A percentile compares a stretch with the other conserved stretches of the same genome.
phyloP scores from a whole-genome alignment of 2,329 filamentous ascomycete genomes.

The Cladosporium sp. region DNA sequence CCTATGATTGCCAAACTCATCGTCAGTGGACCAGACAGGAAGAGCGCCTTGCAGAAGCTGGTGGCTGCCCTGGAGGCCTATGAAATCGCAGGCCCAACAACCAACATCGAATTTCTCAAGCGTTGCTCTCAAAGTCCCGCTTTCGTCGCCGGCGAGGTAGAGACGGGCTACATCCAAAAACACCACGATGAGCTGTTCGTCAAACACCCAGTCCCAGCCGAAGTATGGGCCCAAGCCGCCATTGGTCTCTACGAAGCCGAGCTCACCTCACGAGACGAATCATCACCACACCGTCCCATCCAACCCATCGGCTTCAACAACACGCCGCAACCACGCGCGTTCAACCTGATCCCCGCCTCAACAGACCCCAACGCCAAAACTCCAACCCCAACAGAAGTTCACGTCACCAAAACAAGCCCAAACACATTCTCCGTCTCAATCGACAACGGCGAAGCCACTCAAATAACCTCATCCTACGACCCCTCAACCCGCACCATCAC shows the following conservation, averaged over 20 bases:
- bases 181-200: slow-evolving; percentile 75
- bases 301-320: slow-evolving; percentile 55
- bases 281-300: slow-evolving; percentile 24
- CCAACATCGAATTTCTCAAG: slow-evolving; percentile 96
- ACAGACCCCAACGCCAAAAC: slow-evolving; percentile 40
- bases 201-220: slow-evolving; percentile 55
- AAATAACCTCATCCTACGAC: slow-evolving; percentile 45
- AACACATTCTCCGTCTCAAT: slow-evolving; percentile 49
- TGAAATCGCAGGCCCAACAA: slow-evolving; percentile 86
- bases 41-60: slow-evolving; percentile 78
- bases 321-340: slow-evolving; percentile 54
- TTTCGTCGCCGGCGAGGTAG: slow-evolving; percentile 82
- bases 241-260: slow-evolving; percentile 55
- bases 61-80: slow-evolving; percentile 77
- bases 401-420: slow-evolving; percentile 48
- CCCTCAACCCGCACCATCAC: slow-evolving; percentile 51
- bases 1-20: slow-evolving; percentile 99
- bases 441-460: slow-evolving; percentile 21
- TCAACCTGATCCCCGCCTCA: slow-evolving; percentile 49
- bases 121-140: slow-evolving; percentile 72
- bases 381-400: slow-evolving; percentile 31
- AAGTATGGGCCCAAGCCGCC: slow-evolving; percentile 82
- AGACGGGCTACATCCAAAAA: slow-evolving; percentile 95
- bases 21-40: slow-evolving; percentile 72
- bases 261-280: slow-evolving; percentile 43